A percentile compares a stretch with the other conserved stretches of the same genome.
phyloP scores from a whole-genome alignment of 2,329 filamentous ascomycete species.

The Metarhizium rileyi region DNA sequence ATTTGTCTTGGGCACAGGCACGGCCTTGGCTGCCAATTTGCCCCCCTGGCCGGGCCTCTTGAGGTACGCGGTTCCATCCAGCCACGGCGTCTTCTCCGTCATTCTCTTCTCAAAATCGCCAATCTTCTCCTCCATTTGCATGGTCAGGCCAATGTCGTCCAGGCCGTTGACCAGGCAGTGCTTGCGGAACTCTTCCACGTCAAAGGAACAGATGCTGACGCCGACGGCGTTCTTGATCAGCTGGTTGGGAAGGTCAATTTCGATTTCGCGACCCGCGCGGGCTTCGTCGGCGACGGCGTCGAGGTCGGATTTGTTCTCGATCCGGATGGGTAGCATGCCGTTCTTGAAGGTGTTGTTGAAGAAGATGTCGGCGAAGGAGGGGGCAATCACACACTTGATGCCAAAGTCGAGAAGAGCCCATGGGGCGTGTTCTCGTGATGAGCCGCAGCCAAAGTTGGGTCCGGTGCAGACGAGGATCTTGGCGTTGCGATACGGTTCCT shows the following conservation, averaged over 20 bases:
- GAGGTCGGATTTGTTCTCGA: slow-evolving; percentile 57
- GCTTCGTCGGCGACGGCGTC: slow-evolving; percentile 68
- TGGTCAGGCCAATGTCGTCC: slow-evolving; percentile 90
- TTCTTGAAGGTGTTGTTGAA: slow-evolving; percentile 99
- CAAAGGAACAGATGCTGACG: slow-evolving; percentile 65
- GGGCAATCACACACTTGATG: slow-evolving; percentile 87
- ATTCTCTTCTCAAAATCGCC: slow-evolving; percentile 69
- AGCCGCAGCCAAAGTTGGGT: slow-evolving; percentile 90
- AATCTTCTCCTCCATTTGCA: slow-evolving; percentile 89
- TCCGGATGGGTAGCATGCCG: slow-evolving; percentile 84
- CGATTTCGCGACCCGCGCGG: slow-evolving; percentile 68
- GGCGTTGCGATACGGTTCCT: slow-evolving; percentile 70
- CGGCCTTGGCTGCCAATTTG: slow-evolving; percentile 47
- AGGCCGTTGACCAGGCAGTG: slow-evolving; percentile 90
- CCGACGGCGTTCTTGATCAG: slow-evolving; percentile 68
- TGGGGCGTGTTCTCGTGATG: slow-evolving; percentile 86
- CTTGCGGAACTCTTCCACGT: slow-evolving; percentile 88
- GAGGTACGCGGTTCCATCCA: slow-evolving; percentile 80
- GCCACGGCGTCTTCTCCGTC: slow-evolving; percentile 73
- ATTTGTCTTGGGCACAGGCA: slow-evolving; percentile 79
- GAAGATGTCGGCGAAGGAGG: slow-evolving; percentile 71
- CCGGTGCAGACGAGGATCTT: slow-evolving; percentile 92
- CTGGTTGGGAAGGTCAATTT: slow-evolving; percentile 83
- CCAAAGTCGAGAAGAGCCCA: slow-evolving; percentile 97
- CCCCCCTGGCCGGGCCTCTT: slow-evolving; percentile 40